phyloP scores from a whole-genome alignment of 345 rosid species.

The Triadica sebifera region DNA sequence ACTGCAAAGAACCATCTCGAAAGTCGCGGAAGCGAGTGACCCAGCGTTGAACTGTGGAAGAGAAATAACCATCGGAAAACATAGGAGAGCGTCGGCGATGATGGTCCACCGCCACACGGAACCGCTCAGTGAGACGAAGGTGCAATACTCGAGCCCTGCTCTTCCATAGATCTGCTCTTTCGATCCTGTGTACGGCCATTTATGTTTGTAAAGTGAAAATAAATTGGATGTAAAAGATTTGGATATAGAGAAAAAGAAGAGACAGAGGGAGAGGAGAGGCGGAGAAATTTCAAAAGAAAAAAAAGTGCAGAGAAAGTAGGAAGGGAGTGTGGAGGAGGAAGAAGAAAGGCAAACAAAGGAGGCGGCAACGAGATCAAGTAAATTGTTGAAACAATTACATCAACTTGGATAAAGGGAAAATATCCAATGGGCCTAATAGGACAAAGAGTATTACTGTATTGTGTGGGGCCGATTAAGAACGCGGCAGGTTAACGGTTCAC shows the following conservation, averaged over 20 bases:
- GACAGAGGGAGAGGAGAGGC: background rate
- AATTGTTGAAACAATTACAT: background rate
- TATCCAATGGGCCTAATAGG: background rate
- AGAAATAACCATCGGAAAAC: slow-evolving; percentile 56
- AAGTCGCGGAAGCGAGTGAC: slow-evolving; percentile 60
- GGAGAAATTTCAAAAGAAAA: background rate
- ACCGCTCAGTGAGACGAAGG: slow-evolving; percentile 68
- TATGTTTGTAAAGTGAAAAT: too few species aligned
- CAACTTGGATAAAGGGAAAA: background rate
- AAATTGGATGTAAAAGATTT: too few species aligned
- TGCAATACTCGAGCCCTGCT: slow-evolving; percentile 57
- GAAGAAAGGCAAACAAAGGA: background rate
- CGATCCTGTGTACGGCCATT: slow-evolving; percentile 61
- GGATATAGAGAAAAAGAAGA: background rate
- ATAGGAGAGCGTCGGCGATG: slow-evolving; percentile 44
- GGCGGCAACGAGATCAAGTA: background rate
- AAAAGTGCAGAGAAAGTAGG: background rate
- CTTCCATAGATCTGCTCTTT: slow-evolving; percentile 79
- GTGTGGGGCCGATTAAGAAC: background rate
- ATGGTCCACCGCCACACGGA: slow-evolving; percentile 71
- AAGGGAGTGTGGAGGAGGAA: background rate
- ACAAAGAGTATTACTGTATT: background rate
- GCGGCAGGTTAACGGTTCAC: background rate
- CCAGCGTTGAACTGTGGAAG: slow-evolving; percentile 63
- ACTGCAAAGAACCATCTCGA: slow-evolving; percentile 75